These are phyloP conservation scores for Alnus rubra DNA, from an alignment of 306 rosid genomes.

Conservation along the genomic window DNA sequence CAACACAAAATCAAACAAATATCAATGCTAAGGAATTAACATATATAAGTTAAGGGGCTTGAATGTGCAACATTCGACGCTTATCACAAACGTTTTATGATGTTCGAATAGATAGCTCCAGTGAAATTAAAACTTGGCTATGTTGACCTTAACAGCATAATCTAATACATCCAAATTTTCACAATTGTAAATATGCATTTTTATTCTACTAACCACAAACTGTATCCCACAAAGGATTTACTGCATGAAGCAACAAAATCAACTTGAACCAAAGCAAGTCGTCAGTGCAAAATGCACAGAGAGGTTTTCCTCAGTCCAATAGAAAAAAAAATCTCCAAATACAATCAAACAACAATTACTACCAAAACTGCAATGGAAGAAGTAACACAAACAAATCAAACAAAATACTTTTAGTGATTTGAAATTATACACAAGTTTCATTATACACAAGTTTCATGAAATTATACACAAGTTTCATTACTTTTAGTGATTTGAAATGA, in stretches of 20 bases:
- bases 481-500: no score
- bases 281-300: neutral
- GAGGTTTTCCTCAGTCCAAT: neutral
- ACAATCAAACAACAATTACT: neutral
- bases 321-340: neutral
- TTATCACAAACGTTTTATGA: no score
- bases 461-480: no score
- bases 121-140: no score
- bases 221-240: neutral
- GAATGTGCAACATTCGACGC: no score
- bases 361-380: neutral
- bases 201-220: neutral
- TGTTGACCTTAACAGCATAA: neutral
- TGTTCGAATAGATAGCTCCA: no score
- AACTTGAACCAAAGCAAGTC: neutral
- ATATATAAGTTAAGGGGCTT: no score
- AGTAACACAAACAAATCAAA: conserved; percentile 29
- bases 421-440: no score
- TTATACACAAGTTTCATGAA: no score
- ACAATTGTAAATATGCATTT: neutral
- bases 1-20: no score
- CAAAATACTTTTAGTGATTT: conserved; percentile 70
- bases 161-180: neutral
- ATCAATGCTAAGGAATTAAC: no score
- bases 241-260: neutral